phyloP scores from a whole-genome alignment of 2,329 filamentous ascomycete species.

The Metarhizium robertsii region DNA sequence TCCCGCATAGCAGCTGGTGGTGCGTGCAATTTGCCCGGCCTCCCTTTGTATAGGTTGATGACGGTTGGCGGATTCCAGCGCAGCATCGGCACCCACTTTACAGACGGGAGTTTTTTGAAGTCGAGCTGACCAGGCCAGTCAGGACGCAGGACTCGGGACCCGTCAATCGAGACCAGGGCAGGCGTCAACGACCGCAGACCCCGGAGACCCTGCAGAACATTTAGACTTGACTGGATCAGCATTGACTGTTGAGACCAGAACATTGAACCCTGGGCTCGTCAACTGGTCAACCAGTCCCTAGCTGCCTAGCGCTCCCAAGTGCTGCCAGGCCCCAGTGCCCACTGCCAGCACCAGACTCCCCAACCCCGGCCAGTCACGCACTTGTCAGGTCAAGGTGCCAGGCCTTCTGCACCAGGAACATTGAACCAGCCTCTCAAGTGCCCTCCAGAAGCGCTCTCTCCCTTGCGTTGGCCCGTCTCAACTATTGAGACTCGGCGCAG shows the following conservation, averaged over 20 bases:
- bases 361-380: neutral
- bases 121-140: neutral
- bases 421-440: slow-evolving; percentile 2
- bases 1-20: neutral
- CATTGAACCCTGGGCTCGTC: no score
- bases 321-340: no score
- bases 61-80: slow-evolving; percentile 1
- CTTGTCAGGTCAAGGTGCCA: neutral
- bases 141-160: no score
- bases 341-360: neutral
- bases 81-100: no score
- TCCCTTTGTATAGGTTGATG: slow-evolving; percentile 1
- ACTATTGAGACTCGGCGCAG: slow-evolving; percentile 3
- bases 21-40: neutral
- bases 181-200: no score
- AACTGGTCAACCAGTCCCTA: no score
- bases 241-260: no score
- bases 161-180: no score
- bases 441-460: neutral
- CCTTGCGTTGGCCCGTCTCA: slow-evolving; percentile 7
- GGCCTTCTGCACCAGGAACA: slow-evolving; percentile 4
- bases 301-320: no score
- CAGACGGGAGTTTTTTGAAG: neutral
- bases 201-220: no score
- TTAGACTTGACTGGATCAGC: no score